Base-by-base conservation (phyloP, 768 basidiomycete species). In the Mycena venus region DNA sequence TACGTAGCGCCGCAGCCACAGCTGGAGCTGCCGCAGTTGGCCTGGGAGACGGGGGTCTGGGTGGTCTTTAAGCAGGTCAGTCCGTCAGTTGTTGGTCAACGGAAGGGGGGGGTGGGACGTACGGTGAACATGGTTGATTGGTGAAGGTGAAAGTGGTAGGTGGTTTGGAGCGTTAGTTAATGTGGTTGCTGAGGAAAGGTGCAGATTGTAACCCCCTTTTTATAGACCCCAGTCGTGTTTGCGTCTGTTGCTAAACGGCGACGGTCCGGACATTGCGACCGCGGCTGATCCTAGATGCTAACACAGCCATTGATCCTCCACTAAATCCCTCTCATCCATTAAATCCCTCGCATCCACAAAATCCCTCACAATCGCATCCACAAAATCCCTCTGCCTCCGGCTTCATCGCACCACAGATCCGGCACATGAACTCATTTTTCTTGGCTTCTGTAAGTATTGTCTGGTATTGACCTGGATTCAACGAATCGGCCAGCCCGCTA, bases 1-100 rank as follows among this genome's bases (percentile, higher is more conserved):
- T 72, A 91, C 91, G 59, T 82, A 17, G 80, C 84, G 74, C 91
- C 90, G 80, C 91, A 92, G 79, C 72, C 85, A 87, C 91, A 92
- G 63, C 75, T 75, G 77, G 64, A 75, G 77, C 78, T 84, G 80
- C 90, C 90, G 79, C 91, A 92, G 83, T 76, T 80, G 71, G 77
- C 78, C 63, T 87, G 79, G 81, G 87, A 86, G 78, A 86, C 85
- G 72, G 87, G 87, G 75, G 75, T 73, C 75, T 83, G 82, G 75
- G 79, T 81, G 75, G 74, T 82, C 85, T 86, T n/a, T n/a, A n/a
- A n/a, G 72, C 17, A 51, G 27, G 61, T 73, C 31, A 34, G 31
- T n/a, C 21, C 21, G 69, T 70, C 61, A 70, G 61, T 9, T 5
- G 11, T 7, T 11, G 25, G 32, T 25, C 34, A 32, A 34, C 27